Evolutionary conservation across 495 filamentous ascomycete species (phyloP).

Genomic region (Xylaria bambusicola): DNA sequence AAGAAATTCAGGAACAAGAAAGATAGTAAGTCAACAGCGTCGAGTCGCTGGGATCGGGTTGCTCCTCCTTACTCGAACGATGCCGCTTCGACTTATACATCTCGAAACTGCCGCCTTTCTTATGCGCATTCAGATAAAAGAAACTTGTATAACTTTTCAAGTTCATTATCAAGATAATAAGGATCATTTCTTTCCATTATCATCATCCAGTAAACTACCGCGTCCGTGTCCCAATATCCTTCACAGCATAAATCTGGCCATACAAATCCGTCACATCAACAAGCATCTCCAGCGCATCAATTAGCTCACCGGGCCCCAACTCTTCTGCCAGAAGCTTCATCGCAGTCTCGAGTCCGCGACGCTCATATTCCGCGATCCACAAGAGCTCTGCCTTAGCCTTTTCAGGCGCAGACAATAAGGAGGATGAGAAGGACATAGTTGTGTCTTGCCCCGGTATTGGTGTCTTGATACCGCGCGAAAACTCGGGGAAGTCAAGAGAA

Average conservation of each 20-base stretch:
- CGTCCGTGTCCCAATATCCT: background rate
- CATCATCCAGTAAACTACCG: too few relatives aligned
- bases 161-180: too few relatives aligned
- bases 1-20: too few relatives aligned
- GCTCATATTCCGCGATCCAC: conserved; percentile 37
- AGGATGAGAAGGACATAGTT: conserved; percentile 19
- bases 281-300: conserved; percentile 23
- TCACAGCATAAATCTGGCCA: conserved; percentile 36
- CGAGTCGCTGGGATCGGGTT: too few relatives aligned
- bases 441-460: background rate
- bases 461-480: conserved; percentile 21
- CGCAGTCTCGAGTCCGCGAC: conserved; percentile 23
- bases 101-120: too few relatives aligned
- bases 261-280: conserved; percentile 40
- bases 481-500: conserved; percentile 42
- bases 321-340: conserved; percentile 19
- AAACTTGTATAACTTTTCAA: too few relatives aligned
- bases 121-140: too few relatives aligned
- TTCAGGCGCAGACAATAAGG: too few relatives aligned
- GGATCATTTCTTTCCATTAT: too few relatives aligned
- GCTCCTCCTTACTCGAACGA: too few relatives aligned
- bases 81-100: too few relatives aligned
- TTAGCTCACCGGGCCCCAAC: background rate
- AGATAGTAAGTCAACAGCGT: too few relatives aligned
- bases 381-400: conserved; percentile 20